Base-by-base conservation (phyloP, 352 stramenopile genomes). In the Phytopythium oedochilum region DNA sequence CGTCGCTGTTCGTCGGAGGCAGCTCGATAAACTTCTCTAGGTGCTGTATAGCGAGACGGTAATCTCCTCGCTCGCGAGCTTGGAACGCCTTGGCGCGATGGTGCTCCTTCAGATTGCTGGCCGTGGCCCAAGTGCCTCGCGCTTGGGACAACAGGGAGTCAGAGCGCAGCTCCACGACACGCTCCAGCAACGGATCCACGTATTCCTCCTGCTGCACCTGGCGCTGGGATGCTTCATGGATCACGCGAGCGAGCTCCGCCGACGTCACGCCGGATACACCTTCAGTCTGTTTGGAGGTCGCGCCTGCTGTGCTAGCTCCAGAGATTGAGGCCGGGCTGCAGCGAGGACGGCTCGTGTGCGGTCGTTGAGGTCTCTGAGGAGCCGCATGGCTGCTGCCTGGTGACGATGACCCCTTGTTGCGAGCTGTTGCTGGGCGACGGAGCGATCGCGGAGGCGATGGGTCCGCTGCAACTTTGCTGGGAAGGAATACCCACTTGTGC, bases 201-300 rank as follows among this genome's bases (percentile, higher is more conserved):
- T 83, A 85, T n/a, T 70, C 29, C 40, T 76, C 64, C 23, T 88
- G 70, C 9, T 68, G 68, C 25, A 40, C 55, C 42, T 88, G 70
- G 20, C 58, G 73, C 23, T 53, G 55, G 20, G 68, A 59, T 3
- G 70, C 72, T 66, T 88, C 77, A 31, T 78, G 53, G 28, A 83
- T 59, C 9, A 70, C 72, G 2, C 70, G 44, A 17, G 34, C 25
- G 34, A 55, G 31, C 11, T 47, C 49, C 1, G 31, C 3, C 22
- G 32, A 18, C 6, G 18, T 8, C n/a, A 25, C 10, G 4, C 18
- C 34, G 1, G 23, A 1, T 14, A 52, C 0, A 49, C 50, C n/a
- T 67, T 55, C 0, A 63, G 52, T 34, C 17, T 5, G 2, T 3
- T 48, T 23, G 42, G 42, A 15, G 10, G 25, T 6, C 5, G 6